A percentile compares a stretch with the other conserved stretches of the same genome.
Conservation (phyloP, 306 rosid genomes). For the Trifolium fragiferum region DNA sequence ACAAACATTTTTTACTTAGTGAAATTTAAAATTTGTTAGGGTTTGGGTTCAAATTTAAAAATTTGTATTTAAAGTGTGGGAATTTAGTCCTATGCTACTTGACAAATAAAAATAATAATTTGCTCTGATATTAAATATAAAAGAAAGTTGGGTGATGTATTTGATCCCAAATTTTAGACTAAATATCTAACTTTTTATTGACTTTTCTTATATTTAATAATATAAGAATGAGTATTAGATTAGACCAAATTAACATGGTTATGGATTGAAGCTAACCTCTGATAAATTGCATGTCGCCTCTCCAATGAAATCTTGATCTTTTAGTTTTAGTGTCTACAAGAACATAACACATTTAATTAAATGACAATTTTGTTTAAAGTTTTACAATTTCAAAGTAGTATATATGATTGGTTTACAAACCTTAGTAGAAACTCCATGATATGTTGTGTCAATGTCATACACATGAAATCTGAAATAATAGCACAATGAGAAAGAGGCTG, state of each 20-base stretch:
- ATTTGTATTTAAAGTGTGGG: too few relatives aligned
- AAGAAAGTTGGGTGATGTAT: too few relatives aligned
- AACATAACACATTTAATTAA: neutral
- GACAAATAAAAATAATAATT: too few relatives aligned
- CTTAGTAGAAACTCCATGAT: conserved; percentile 64
- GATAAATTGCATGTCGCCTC: conserved; percentile 73
- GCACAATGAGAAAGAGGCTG: conserved; percentile 19
- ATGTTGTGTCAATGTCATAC: conserved; percentile 79
- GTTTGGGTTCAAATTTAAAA: too few relatives aligned
- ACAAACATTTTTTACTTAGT: too few relatives aligned
- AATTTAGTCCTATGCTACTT: too few relatives aligned
- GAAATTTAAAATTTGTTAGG: too few relatives aligned
- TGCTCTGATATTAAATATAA: too few relatives aligned
- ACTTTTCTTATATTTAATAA: too few relatives aligned
- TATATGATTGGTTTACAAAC: conserved; percentile 43
- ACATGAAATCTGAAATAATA: conserved; percentile 64
- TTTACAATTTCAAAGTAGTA: neutral
- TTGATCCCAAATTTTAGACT: too few relatives aligned
- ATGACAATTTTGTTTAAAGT: too few relatives aligned
- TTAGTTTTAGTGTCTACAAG: conserved; percentile 63
- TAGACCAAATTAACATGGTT: conserved; percentile 9
- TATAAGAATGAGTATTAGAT: too few relatives aligned
- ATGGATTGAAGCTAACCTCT: conserved; percentile 56
- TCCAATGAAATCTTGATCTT: conserved; percentile 89
- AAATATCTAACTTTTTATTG: neutral